Percentiles rank a stretch among this genome's conserved stretches.
Conservation (phyloP, 805 yeast genomes). For the Metschnikowia arizonensis region DNA sequence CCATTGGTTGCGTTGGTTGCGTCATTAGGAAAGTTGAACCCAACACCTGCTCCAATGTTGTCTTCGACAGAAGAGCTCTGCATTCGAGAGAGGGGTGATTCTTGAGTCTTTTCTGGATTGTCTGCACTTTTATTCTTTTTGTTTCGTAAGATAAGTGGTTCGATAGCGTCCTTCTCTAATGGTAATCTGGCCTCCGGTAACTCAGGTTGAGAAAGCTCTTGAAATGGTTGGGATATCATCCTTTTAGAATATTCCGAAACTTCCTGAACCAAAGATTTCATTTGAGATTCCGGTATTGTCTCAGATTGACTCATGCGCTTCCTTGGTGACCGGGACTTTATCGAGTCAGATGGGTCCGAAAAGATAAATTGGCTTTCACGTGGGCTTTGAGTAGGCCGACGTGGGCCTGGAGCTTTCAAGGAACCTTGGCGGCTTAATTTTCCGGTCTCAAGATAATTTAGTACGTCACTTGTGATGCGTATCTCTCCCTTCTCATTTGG, state of each 20-base stretch:
- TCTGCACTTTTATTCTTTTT: not conserved
- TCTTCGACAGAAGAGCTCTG: slow-evolving; percentile 15
- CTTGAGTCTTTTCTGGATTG: not conserved
- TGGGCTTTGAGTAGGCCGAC: not conserved
- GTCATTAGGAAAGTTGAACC: slow-evolving; percentile 38
- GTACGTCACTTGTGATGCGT: slow-evolving; percentile 10
- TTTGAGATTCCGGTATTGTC: not conserved
- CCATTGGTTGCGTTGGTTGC: slow-evolving; percentile 32
- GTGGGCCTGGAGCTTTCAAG: not conserved
- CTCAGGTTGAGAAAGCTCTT: not conserved
- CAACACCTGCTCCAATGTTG: slow-evolving; percentile 34
- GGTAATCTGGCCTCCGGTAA: not conserved
- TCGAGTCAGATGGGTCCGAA: not conserved
- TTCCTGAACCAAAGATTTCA: not conserved
- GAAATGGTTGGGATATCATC: not conserved
- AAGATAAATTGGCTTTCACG: not conserved
- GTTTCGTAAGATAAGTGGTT: slow-evolving; percentile 1
- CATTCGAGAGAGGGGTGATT: not conserved
- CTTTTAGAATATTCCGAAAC: not conserved
- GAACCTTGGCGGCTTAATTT: slow-evolving; percentile 6
- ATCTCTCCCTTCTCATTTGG: slow-evolving; percentile 14
- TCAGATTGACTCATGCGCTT: too few relatives aligned
- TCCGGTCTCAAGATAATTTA: slow-evolving; percentile 5
- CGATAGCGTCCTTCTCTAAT: not conserved
- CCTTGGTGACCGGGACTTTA: not conserved